A percentile compares a stretch with the other conserved stretches of the same genome.
Conservation (phyloP, 2,329 filamentous ascomycete species). For the Diaporthe amygdali region DNA sequence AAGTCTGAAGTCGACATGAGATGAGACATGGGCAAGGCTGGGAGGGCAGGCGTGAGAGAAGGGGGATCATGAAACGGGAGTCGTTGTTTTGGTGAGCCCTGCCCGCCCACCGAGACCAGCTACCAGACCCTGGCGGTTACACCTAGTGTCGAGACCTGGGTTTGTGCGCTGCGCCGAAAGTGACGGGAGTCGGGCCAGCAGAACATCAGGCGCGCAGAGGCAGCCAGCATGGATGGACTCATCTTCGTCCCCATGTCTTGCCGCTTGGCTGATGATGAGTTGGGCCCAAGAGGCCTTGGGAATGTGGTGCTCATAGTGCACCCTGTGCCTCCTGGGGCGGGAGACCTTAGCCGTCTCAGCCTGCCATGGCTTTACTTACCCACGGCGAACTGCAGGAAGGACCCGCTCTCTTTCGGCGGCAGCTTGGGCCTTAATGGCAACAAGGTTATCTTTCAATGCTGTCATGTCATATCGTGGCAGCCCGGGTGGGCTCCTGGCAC, state of each 20-base stretch:
- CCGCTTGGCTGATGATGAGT: neutral
- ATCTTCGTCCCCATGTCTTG: neutral
- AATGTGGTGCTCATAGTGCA: neutral
- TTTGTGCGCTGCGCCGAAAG: constrained; percentile 2
- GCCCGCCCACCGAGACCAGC: constrained; percentile 13
- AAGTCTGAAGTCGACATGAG: constrained; percentile 8
- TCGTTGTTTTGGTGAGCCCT: constrained; percentile 20
- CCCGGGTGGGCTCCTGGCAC: neutral
- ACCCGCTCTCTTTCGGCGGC: neutral
- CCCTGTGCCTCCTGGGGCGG: neutral
- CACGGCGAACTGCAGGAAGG: neutral
- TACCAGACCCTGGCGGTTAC: constrained; percentile 2
- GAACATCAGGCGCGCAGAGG: constrained; percentile 1
- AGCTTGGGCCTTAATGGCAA: constrained; percentile 4
- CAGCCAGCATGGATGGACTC: constrained; percentile 9
- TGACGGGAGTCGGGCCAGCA: constrained; percentile 1
- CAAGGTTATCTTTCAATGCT: constrained; percentile 18
- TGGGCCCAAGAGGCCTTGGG: neutral
- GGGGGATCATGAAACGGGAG: constrained; percentile 18
- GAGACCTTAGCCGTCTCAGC: neutral
- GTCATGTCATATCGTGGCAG: neutral
- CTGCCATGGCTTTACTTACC: neutral
- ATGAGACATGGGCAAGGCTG: constrained; percentile 19
- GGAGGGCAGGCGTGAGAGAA: constrained; percentile 4
- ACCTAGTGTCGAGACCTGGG: neutral